Base-by-base conservation (phyloP, 306 rosid genomes). In the Amphicarpaea edgeworthii region DNA sequence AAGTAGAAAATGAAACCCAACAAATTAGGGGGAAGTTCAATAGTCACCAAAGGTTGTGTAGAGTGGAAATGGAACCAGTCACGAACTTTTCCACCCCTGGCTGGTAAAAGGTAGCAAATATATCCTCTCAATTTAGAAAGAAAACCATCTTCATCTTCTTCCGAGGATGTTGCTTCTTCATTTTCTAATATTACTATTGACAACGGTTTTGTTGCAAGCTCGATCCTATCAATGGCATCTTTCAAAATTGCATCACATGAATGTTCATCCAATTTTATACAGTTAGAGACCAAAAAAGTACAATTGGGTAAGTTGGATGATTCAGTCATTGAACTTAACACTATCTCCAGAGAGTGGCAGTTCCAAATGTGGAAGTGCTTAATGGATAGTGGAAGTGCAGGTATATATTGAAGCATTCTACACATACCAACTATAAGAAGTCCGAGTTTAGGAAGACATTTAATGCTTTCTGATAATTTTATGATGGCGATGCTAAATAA, bases 381-480 rank as follows among this genome's bases (percentile, higher is more conserved):
- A 21, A 73, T 3, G 70, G 42, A 80, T 5, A 8, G 46, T 11
- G 75, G 81, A 68, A 76, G 57, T 2, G 1, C 30, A 1, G 78
- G 85, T n/a, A 76, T 6, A 45, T n/a, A 9, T 28, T 30, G 38
- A 20, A 82, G 78, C 62, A 17, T 65, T 1, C 42, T 6, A 2
- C 49, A 66, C 0, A 2, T 0, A 5, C 1, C 0, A 42, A 72
- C 15, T 0, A 1, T 1, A 17, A 72, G 34, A 6, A 3, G 0
- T 34, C 0, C 0, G 2, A 77, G 76, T 10, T 17, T 46, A 0
- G 73, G 51, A 53, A 79, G 68, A 32, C 14, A 8, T 30, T 43
- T 42, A 0, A 79, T 17, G 49, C 28, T 78, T 72, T 71, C 50
- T 1, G 83, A 73, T 21, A 85, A 38, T 69, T 37, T 77, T 20